Evolutionary conservation across 345 rosid species (phyloP).

Genomic region (Corymbia maculata): DNA sequence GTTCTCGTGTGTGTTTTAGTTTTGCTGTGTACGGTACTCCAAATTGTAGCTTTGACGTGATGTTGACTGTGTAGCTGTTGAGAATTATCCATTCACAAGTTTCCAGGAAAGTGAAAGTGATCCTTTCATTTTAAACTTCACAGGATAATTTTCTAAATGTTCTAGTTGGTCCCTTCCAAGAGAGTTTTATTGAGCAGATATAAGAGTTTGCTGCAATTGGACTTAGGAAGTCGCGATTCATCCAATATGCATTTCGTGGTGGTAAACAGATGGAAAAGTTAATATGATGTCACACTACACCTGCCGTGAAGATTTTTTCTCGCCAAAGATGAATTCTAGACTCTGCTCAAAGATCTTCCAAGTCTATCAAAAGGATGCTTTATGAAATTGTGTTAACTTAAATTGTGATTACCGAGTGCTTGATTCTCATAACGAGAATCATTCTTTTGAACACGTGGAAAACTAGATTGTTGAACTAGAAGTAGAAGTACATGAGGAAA

Average conservation of each 20-base stretch:
- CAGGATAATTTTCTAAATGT: background rate
- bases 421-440: background rate
- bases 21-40: background rate
- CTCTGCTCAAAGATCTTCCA: background rate
- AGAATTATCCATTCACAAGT: background rate
- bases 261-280: background rate
- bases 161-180: background rate
- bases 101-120: background rate
- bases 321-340: background rate
- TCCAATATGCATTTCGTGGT: background rate
- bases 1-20: background rate
- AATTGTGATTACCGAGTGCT: background rate
- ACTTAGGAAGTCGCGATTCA: background rate
- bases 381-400: background rate
- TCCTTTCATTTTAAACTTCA: background rate
- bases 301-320: background rate
- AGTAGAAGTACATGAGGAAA: background rate
- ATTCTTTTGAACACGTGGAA: background rate
- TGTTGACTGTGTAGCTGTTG: background rate
- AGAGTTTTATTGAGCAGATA: background rate
- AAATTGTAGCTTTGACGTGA: background rate
- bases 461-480: background rate
- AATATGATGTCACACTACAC: background rate
- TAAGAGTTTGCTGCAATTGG: background rate
- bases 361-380: background rate